A percentile compares a stretch with the other conserved stretches of the same genome.
phyloP scores from a whole-genome alignment of 1,284 basidiomycete species.

The Puccinia triticina region DNA sequence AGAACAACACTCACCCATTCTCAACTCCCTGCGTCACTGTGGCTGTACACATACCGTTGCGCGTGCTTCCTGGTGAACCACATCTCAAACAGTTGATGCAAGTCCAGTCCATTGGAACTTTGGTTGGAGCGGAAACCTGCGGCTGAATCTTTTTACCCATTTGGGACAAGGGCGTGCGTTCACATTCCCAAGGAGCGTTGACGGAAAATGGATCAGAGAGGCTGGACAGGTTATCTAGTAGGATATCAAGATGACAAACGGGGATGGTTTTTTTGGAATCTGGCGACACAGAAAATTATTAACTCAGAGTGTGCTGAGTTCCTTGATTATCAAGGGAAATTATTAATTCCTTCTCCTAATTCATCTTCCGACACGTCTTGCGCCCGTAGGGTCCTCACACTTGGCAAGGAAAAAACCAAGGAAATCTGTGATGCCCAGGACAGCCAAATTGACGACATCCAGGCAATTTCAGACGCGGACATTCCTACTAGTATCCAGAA shows the following conservation, averaged over 20 bases:
- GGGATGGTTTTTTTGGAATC: conserved; percentile 10
- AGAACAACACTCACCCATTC: background rate
- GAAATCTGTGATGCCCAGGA: conserved; percentile 12
- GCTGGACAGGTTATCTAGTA: background rate
- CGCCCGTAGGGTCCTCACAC: background rate
- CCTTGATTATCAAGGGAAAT: background rate
- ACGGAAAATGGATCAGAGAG: background rate
- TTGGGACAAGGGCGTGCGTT: background rate
- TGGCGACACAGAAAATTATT: background rate
- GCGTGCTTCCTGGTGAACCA: conserved; percentile 5
- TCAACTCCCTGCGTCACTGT: background rate
- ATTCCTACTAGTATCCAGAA: background rate
- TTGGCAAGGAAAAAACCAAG: background rate
- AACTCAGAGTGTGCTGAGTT: conserved; percentile 1
- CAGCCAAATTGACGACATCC: background rate
- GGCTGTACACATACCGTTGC: conserved; percentile 3
- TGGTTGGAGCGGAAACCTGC: background rate
- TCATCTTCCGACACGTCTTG: background rate
- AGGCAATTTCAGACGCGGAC: background rate
- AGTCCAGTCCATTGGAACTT: background rate
- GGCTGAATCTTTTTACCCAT: background rate
- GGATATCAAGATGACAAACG: conserved; percentile 4
- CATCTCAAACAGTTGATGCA: background rate
- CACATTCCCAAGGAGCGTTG: conserved; percentile 16
- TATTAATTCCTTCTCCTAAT: background rate